These are phyloP conservation scores for Ophiocytium majus DNA, from an alignment of 352 stramenopile genomes.

Conservation along the genomic window DNA sequence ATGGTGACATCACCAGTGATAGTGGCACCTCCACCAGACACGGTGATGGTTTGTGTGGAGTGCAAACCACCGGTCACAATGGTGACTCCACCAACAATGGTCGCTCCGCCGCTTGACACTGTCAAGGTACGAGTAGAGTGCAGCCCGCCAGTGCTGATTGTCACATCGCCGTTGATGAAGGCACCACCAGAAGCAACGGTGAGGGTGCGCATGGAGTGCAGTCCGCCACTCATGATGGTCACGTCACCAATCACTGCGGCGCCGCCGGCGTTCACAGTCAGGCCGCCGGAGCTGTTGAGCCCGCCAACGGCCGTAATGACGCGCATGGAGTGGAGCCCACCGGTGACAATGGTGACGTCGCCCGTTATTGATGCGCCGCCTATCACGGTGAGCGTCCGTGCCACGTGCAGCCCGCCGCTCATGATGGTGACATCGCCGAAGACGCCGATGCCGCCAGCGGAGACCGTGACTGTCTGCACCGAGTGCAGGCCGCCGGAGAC, in stretches of 20 bases:
- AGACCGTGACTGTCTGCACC: background rate
- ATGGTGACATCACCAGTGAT: conserved; percentile 7
- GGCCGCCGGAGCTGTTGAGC: background rate
- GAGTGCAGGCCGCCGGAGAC: background rate
- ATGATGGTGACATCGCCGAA: conserved; percentile 5
- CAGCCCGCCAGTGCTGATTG: background rate
- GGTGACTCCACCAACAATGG: background rate
- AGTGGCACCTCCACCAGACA: background rate
- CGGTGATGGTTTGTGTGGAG: too few species aligned
- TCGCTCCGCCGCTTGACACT: background rate
- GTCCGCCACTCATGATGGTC: background rate
- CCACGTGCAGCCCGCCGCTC: background rate
- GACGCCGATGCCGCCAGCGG: background rate
- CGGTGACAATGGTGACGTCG: background rate
- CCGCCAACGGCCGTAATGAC: background rate
- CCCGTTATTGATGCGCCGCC: background rate
- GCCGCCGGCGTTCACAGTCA: background rate
- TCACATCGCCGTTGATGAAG: background rate
- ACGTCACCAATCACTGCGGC: background rate
- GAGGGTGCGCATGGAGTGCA: background rate
- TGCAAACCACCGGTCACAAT: background rate
- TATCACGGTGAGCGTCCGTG: background rate
- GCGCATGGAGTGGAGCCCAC: background rate
- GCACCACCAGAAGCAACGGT: background rate
- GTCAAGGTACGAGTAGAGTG: background rate